Conservation (phyloP, 2,329 filamentous ascomycete genomes). For the Ustulina deusta region DNA sequence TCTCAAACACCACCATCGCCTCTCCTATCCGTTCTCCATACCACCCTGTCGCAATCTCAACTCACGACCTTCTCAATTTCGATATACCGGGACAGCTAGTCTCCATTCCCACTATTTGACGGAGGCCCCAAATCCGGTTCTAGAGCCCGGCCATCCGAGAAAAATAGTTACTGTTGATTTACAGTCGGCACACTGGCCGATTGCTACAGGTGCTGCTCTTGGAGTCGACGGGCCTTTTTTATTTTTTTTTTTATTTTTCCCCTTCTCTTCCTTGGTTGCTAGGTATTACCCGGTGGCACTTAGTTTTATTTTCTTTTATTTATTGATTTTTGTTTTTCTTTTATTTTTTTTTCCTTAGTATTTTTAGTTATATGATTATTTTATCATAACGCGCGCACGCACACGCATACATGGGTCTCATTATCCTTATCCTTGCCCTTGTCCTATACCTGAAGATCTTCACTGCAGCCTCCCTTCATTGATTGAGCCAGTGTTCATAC, state of each 20-base stretch:
- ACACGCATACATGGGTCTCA: conserved; percentile 21
- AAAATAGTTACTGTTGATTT: neutral
- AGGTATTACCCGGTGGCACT: too few species aligned
- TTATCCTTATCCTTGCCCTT: conserved; percentile 20
- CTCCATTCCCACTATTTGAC: conserved; percentile 20
- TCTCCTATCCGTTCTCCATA: conserved; percentile 34
- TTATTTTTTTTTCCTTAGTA: neutral
- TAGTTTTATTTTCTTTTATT: too few species aligned
- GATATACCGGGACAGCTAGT: conserved; percentile 22
- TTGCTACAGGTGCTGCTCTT: neutral
- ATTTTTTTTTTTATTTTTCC: conserved; percentile 4
- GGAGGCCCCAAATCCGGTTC: conserved; percentile 28
- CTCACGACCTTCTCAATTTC: conserved; percentile 33
- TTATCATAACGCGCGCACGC: neutral
- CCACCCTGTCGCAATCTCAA: conserved; percentile 24
- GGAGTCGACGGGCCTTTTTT: neutral
- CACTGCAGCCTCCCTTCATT: conserved; percentile 43
- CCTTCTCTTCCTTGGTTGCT: too few species aligned
- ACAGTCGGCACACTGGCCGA: conserved; percentile 1
- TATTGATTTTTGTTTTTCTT: too few species aligned
- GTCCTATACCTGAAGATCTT: conserved; percentile 49
- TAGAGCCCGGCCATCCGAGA: conserved; percentile 29
- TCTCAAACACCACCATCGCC: conserved; percentile 34
- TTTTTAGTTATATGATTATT: neutral
- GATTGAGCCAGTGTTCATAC: conserved; percentile 23